Base-by-base conservation (phyloP, 208 protist species). In the Kentomonas sorsogonicus region DNA sequence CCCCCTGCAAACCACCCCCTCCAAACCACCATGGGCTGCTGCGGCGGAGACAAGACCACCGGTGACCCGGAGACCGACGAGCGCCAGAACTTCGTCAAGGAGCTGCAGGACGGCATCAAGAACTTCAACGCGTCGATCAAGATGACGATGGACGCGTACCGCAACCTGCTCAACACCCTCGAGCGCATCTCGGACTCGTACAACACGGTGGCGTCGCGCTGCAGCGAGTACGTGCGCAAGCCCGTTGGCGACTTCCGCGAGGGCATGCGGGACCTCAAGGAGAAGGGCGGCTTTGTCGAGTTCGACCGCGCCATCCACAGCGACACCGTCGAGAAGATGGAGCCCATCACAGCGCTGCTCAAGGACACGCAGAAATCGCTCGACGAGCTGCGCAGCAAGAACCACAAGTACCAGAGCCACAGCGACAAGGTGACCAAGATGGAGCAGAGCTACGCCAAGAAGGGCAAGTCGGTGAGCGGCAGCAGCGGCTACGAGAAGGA, bases 361-460 rank as follows among this genome's bases (percentile, higher is more conserved):
- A 78, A 87, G 56, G 60, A 58, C 23, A 63, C 63, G 9, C 43
- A 61, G 33, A 81, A 84, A 51, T 26, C 61, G n/a, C 61, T 61
- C 51, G 76, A 72, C 36, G 33, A 44, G 10, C 45, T 85, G 15
- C 66, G 57, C 51, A 27, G 36, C 6, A 58, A 60, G 34, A 72
- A 85, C 63, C 77, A 80, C 46, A 54, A 63, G 22, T 86, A 87
- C 69, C 75, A 87, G 55, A 62, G 46, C 22, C 38, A 66, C n/a
- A 75, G 79, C 53, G 54, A 53, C 57, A 51, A 83, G 31, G 52
- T 86, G 10, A 63, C 73, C 13, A 69, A 72, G 57, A 83, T 45
- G 10, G 86, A 93, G 69, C 71, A 65, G 51, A 66, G 66, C 15
- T 86, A 83, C 63, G 69, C 86, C 2, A 89, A 86, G 63, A 86